Base-by-base conservation (phyloP, 2,329 filamentous ascomycete genomes). In the Drechslera avenae region DNA sequence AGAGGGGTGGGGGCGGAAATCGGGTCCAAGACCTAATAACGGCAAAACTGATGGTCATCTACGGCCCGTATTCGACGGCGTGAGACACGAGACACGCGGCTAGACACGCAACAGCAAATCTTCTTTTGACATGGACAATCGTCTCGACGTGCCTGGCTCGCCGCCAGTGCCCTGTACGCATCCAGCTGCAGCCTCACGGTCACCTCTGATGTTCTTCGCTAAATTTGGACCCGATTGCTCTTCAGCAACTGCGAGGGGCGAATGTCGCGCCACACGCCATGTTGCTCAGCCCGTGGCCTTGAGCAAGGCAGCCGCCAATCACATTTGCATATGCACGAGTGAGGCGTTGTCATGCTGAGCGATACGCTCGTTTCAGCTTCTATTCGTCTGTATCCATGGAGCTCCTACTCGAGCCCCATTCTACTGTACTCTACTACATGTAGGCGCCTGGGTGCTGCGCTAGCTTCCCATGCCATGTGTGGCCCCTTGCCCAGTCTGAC, bases 401-500 rank as follows among this genome's bases (percentile, higher is more conserved):
- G 52, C 52, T 54, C 57, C 45, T 54, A 46, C 54, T 60, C 5
- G 54, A 59, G 44, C 57, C 50, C 56, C 57, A 53, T 60, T 50
- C 56, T 54, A 50, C 40, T 60, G 39, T 71, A 69, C 60, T 64
- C 52, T 70, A 70, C 52, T 70, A 70, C 67, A 67, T 39, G 52
- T 58, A 56, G 52, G 51, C 52, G 56, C 51, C 48, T 59, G 59
- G 62, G 63, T 68, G 67, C 66, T 69, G 67, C 67, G 62, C 67
- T 69, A 71, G 67, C 66, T 65, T 62, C 64, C 63, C 58, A 60
- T 42, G 48, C 52, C 32, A 37, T 46, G 34, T 41, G 53, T 54
- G 47, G 26, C 37, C 39, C 56, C 57, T 32, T 33, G 19, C 35
- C 37, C 30, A 17, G 30, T 28, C 30, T 40, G 36, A 5, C 50